Base-by-base conservation (phyloP, 2,329 filamentous ascomycete genomes). In the Exophiala viscosa region DNA sequence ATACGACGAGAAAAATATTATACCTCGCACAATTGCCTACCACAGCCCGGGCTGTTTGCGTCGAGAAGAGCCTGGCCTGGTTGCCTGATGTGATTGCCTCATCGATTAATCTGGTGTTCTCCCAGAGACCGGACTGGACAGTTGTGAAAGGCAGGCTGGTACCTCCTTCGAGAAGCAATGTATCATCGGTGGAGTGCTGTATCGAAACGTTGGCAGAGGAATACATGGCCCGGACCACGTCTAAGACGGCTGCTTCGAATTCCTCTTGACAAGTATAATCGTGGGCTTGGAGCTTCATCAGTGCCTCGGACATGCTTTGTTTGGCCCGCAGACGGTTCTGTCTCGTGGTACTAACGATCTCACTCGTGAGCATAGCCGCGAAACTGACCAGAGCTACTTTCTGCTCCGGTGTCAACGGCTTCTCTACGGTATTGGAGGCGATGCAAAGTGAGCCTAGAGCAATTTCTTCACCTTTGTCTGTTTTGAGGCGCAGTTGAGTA, bases 381-480 rank as follows among this genome's bases (percentile, higher is more conserved):
- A 71, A 66, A n/a, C 66, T 66, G 5, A 66, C 62, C 17, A 72
- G 48, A 5, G 68, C 58, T n/a, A 53, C 60, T 51, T 71, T 68
- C 48, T 70, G 65, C 4, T 54, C 48, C 23, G 52, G 51, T 5
- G 66, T 63, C 2, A 75, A 63, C 0, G 64, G 62, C 1, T 66
- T 62, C 31, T 68, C 66, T 1, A 55, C 59, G 3, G 66, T 67
- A 5, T 65, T 67, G 0, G 70, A 76, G 5, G 69, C 69, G 11
- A 76, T 67, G n/a, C 73, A 76, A 3, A 76, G 60, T 1, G 72
- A 71, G 1, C 73, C 73, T 2, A 76, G 66, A 0, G 66, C 68
- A 13, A 74, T 66, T 3, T 64, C 64, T 33, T 74, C 67, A 1
- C 71, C 73, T 6, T 62, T 66, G 33, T 72, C 71, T 14, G 69